These are phyloP conservation scores for Magnolia officinalis DNA, from an alignment of 164 flowering plant species.

Conservation along the genomic window DNA sequence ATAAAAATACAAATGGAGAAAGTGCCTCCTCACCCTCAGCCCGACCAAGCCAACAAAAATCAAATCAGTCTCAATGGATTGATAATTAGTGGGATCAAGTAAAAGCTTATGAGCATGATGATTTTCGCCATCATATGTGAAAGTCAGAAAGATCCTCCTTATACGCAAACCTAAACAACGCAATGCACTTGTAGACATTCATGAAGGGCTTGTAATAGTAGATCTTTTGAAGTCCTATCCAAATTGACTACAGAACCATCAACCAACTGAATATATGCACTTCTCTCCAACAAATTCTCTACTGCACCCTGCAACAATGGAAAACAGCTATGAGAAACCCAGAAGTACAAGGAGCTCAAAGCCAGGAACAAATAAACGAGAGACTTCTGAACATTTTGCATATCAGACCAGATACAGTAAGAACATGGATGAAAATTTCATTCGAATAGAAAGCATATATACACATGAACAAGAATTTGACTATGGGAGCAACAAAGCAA, in stretches of 20 bases:
- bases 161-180: constrained; percentile 95
- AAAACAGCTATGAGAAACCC: not conserved
- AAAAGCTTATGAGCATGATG: constrained; percentile 89
- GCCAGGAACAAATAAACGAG: too few relatives aligned
- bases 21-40: constrained; percentile 58
- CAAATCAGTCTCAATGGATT: constrained; percentile 75
- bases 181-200: constrained; percentile 73
- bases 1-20: not conserved
- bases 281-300: constrained; percentile 86
- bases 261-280: constrained; percentile 61
- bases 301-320: constrained; percentile 80
- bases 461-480: too few relatives aligned
- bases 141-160: constrained; percentile 78
- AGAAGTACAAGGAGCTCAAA: not conserved
- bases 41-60: constrained; percentile 90
- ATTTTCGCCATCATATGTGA: constrained; percentile 78
- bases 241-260: constrained; percentile 76
- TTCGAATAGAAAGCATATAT: too few relatives aligned
- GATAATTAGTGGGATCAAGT: constrained; percentile 70
- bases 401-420: too few relatives aligned
- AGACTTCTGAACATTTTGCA: not conserved
- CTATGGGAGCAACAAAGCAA: too few relatives aligned
- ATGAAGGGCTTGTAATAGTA: constrained; percentile 44
- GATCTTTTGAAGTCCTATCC: constrained; percentile 40
- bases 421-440: too few relatives aligned